Base-by-base conservation (phyloP, 176 grass and related monocot genomes). In the Bolboschoenus planiculmis region DNA sequence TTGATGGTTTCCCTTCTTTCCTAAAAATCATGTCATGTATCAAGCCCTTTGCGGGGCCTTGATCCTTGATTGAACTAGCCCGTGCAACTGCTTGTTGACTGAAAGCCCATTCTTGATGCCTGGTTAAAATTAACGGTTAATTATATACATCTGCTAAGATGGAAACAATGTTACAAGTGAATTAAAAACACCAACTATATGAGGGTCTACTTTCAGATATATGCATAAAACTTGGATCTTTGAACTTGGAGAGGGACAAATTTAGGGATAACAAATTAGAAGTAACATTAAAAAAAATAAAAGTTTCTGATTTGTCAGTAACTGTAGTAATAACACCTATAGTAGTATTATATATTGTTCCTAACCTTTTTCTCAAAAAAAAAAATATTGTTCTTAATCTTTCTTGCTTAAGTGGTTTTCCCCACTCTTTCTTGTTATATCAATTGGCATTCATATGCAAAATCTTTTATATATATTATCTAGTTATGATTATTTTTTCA, bases 91-190 rank as follows among this genome's bases (percentile, higher is more conserved):
- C 57, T 30, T 79, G 82, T 59, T 89, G 95, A 56, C 83, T 87
- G 37, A 90, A 95, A 34, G 89, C 61, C 92, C 92, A 95, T 1
- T 91, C 89, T 66, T 90, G 90, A 66, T 87, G 83, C 80, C 96
- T 95, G 53, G 8, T 80, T 54, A 74, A 35, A 40, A 44, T 46
- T 0, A 4, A 76, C 11, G 27, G 39, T 40, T n/a, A n/a, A n/a
- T n/a, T 66, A 66, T 15, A 37, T 46, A 29, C 21, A 50, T 75
- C 42, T 75, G 35, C 20, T 30, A 48, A 48, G 9, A 48, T 48
- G 21, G 26, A 47, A 40, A 74, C 7, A 74, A 74, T 27, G 40
- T 26, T 74, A n/a, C n/a, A 15, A 47, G 21, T 27, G 37, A 27
- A 65, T n/a, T n/a, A n/a, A n/a, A n/a, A n/a, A 70, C 20, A 70